Percentiles rank a stretch among this genome's conserved stretches.
Conservation (phyloP, 1,284 basidiomycete genomes). For the Apiotrichum brassicae region DNA sequence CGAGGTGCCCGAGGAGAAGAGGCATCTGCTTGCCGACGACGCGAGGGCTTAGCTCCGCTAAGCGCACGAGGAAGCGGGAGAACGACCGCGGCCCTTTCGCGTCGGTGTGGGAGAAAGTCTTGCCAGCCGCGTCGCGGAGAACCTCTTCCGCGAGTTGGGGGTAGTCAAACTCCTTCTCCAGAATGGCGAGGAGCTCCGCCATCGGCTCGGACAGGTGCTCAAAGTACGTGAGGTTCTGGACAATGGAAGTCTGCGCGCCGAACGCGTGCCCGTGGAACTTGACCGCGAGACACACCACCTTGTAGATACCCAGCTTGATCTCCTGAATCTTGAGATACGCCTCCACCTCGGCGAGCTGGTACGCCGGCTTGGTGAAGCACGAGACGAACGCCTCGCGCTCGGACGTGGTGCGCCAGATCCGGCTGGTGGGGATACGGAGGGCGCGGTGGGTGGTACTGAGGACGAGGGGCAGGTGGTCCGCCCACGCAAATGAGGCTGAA, state of each 20-base stretch:
- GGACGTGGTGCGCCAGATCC: constrained; percentile 78
- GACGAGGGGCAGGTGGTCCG: constrained; percentile 63
- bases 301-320: constrained; percentile 71
- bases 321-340: constrained; percentile 72
- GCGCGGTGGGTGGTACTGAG: constrained; percentile 65
- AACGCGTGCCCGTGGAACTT: constrained; percentile 83
- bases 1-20: constrained; percentile 74
- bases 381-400: constrained; percentile 77
- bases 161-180: constrained; percentile 83
- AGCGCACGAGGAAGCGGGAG: constrained; percentile 73
- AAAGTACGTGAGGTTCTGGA: constrained; percentile 86
- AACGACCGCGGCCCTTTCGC: constrained; percentile 82
- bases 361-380: constrained; percentile 78
- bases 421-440: constrained; percentile 65
- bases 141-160: constrained; percentile 85
- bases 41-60: constrained; percentile 78
- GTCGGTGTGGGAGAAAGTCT: constrained; percentile 52
- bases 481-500: constrained; percentile 61
- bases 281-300: constrained; percentile 83
- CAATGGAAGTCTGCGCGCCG: constrained; percentile 80
- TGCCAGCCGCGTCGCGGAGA: constrained; percentile 52
- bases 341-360: constrained; percentile 80
- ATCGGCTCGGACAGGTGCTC: constrained; percentile 91
- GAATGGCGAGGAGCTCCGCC: constrained; percentile 77
- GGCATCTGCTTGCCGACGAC: constrained; percentile 84